These are phyloP conservation scores for Pugionium cornutum DNA, from an alignment of 345 rosid genomes.

Conservation along the genomic window DNA sequence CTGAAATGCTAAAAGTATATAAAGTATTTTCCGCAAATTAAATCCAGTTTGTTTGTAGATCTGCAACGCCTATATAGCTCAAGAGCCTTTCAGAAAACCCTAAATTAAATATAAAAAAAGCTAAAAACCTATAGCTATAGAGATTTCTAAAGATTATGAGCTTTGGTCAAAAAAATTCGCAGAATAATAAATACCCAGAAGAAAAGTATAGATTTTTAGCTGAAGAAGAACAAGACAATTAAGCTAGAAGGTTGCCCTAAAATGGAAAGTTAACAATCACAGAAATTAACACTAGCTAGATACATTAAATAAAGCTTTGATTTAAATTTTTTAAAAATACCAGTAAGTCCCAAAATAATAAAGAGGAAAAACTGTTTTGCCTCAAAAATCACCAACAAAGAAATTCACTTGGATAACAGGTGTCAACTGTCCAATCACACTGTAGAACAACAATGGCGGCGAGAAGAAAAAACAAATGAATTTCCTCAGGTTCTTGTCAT, in stretches of 20 bases:
- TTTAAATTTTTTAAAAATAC: not conserved
- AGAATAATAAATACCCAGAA: slow-evolving; percentile 19
- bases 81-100: slow-evolving; percentile 42
- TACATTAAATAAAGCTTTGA: slow-evolving; percentile 16
- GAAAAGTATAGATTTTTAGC: not conserved
- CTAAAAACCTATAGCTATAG: slow-evolving; percentile 4
- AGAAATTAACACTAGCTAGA: slow-evolving; percentile 9
- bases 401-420: slow-evolving; percentile 43
- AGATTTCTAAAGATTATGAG: not conserved
- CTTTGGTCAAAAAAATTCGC: not conserved
- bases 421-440: slow-evolving; percentile 40
- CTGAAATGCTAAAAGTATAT: not conserved
- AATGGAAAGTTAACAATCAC: slow-evolving; percentile 15
- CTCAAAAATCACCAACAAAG: slow-evolving; percentile 41
- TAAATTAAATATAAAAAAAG: slow-evolving; percentile 16
- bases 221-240: slow-evolving; percentile 13
- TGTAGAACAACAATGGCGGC: slow-evolving; percentile 41
- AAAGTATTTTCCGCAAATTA: not conserved
- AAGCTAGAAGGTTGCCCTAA: slow-evolving; percentile 36
- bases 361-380: slow-evolving; percentile 25
- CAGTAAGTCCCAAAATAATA: slow-evolving; percentile 8
- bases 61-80: slow-evolving; percentile 35
- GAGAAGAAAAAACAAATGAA: not conserved
- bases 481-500: slow-evolving; percentile 22
- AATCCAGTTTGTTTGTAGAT: slow-evolving; percentile 28